These are phyloP conservation scores for Rhizopus stolonifer DNA, from an alignment of 371 early-diverging fungal genomes.

Conservation along the genomic window DNA sequence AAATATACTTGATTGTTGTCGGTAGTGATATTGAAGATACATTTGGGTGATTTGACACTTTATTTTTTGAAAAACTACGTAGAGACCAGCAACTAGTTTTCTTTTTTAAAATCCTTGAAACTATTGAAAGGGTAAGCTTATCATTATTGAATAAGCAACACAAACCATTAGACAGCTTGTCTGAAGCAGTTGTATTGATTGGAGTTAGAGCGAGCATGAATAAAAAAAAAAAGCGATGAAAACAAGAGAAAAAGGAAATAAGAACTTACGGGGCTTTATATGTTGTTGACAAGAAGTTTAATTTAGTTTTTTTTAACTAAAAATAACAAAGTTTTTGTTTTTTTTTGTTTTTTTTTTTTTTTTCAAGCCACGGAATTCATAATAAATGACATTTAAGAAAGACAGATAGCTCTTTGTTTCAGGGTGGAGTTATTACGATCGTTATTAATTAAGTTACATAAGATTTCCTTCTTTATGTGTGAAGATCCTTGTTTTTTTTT, in stretches of 20 bases:
- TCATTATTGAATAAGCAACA: neutral
- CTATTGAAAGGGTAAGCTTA: neutral
- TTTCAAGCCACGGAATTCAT: neutral
- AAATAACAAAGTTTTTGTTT: neutral
- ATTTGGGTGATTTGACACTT: neutral
- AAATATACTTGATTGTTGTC: neutral
- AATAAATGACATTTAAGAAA: too few relatives aligned
- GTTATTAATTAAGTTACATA: too few relatives aligned
- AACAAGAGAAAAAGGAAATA: neutral
- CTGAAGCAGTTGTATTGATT: neutral
- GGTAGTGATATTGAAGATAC: neutral
- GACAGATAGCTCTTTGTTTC: too few relatives aligned
- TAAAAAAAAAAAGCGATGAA: neutral
- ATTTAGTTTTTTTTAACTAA: neutral
- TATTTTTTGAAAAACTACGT: neutral
- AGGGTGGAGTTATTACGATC: too few relatives aligned
- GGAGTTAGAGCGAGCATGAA: neutral
- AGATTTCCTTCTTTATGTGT: too few relatives aligned
- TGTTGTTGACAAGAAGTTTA: neutral
- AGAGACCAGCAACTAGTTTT: slow-evolving; percentile 12
- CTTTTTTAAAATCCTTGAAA: slow-evolving; percentile 1
- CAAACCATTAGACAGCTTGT: neutral
- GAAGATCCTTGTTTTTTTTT: too few relatives aligned
- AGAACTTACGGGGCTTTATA: neutral
- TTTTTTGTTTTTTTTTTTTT: too few relatives aligned